Percentiles rank a stretch among this genome's conserved stretches.
Evolutionary conservation across 805 yeast species (phyloP).

Genomic region (Kodamaea sagamina): DNA sequence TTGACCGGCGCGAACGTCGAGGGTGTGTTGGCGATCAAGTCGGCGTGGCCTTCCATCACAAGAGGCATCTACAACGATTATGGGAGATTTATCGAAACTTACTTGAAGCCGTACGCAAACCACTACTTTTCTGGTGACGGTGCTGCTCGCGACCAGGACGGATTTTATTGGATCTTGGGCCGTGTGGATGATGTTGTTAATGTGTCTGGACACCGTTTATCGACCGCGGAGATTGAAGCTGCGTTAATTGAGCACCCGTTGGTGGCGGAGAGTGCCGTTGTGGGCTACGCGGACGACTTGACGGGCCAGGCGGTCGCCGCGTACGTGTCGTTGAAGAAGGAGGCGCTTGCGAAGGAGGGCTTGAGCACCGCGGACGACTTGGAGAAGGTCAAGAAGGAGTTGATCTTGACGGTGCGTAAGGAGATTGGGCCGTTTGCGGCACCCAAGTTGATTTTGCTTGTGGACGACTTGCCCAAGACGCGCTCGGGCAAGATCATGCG

Average conservation of each 20-base stretch:
- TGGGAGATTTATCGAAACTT: constrained; percentile 83
- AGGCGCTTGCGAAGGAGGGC: constrained; percentile 24
- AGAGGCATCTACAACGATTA: constrained; percentile 93
- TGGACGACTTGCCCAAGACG: constrained; percentile 94
- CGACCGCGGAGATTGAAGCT: constrained; percentile 98
- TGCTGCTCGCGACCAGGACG: constrained; percentile 96
- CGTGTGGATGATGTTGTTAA: constrained; percentile 98
- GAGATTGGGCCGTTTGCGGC: constrained; percentile 96
- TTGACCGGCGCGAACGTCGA: constrained; percentile 86
- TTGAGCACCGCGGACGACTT: constrained; percentile 40
- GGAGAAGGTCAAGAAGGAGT: constrained; percentile 66
- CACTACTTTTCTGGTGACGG: constrained; percentile 98
- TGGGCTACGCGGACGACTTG: constrained; percentile 90
- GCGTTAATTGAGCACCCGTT: constrained; percentile 75
- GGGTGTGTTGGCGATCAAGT: constrained; percentile 89
- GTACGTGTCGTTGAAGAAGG: constrained; percentile 78
- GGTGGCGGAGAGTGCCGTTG: constrained; percentile 96
- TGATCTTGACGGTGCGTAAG: constrained; percentile 85
- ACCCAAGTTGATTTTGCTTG: constrained; percentile 82
- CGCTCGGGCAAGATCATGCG: constrained; percentile 99
- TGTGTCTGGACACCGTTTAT: constrained; percentile 94
- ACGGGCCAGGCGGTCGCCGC: constrained; percentile 98
- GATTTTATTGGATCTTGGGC: constrained; percentile 97
- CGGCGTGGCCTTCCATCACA: constrained; percentile 99
- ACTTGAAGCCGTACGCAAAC: constrained; percentile 89